Base-by-base conservation (phyloP, 176 grass and related monocot genomes). In the Dendrocalamus sinicus region DNA sequence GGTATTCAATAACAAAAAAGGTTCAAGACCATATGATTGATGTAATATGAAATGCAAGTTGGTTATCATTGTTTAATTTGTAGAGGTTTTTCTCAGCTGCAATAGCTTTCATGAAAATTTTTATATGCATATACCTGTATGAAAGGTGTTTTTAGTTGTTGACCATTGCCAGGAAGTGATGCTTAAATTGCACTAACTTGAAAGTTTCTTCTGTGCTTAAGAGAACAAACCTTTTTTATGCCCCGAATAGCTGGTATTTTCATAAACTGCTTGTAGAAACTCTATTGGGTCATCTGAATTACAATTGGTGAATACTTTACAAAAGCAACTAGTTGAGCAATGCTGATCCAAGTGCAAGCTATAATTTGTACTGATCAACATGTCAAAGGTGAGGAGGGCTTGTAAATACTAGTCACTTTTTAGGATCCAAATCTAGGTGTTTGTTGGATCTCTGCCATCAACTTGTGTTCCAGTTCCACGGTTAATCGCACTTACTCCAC, bases 361-460 rank as follows among this genome's bases (percentile, higher is more conserved):
- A 39, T 57, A 70, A 43, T 77, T 44, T 9, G 8, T 61, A 48
- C 75, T n/a, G 65, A 70, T 58, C 2, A 76, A 14, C 60, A 12
- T 75, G 46, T 45, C 1, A 70, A 77, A 14, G 40, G 10, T 79
- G 41, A 79, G 22, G 17, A 60, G 7, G 24, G 52, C 53, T 61
- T 4, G 2, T 78, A 78, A 77, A 24, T 8, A 39, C 55, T 59
- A n/a, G 15, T 30, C 10, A 43, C 53, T 44, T 41, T 3, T 51
- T 75, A 76, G 59, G 41, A 52, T 84, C 14, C 12, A 66, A 20
- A 51, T 39, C 72, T 53, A 19, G 32, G 16, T 44, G 37, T 46
- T 59, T 58, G 16, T 71, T 59, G 81, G 70, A 52, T 68, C 50
- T 86, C 58, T 51, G 26, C 66, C 40, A 57, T 28, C 73, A 77